Conservation (phyloP, 768 basidiomycete genomes). For the Trametes villosa region DNA sequence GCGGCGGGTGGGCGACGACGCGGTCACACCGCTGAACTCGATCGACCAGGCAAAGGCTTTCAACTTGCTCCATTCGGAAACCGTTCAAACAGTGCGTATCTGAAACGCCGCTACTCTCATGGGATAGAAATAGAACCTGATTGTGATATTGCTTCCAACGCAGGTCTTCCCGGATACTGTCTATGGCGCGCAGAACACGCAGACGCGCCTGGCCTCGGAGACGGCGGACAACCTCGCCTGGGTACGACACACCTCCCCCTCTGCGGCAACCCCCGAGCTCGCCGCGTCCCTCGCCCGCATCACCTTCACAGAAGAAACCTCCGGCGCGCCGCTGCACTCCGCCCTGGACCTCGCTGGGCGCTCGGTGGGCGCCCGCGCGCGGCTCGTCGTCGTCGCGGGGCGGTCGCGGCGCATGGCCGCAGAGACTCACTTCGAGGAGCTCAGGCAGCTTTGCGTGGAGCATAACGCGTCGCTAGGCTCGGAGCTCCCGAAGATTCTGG, state of each 20-base stretch:
- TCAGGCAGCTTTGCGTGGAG: slow-evolving; percentile 51
- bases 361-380: slow-evolving; percentile 23
- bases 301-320: slow-evolving; percentile 55
- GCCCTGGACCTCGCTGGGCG: slow-evolving; percentile 49
- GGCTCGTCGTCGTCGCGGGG: slow-evolving; percentile 63
- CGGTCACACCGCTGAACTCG: slow-evolving; percentile 35
- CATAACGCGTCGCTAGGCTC: slow-evolving; percentile 48
- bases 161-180: slow-evolving; percentile 66
- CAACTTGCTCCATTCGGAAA: slow-evolving; percentile 15
- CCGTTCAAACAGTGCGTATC: slow-evolving; percentile 38
- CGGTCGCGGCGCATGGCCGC: slow-evolving; percentile 73
- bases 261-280: slow-evolving; percentile 27
- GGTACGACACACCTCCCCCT: slow-evolving; percentile 57
- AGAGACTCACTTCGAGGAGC: slow-evolving; percentile 62
- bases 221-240: slow-evolving; percentile 84
- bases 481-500: slow-evolving; percentile 71
- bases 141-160: slow-evolving; percentile 32
- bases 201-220: slow-evolving; percentile 71
- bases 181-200: slow-evolving; percentile 66
- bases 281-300: slow-evolving; percentile 62
- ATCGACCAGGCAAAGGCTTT: slow-evolving; percentile 34
- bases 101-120: background rate
- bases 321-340: slow-evolving; percentile 59
- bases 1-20: slow-evolving; percentile 44
- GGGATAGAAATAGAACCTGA: slow-evolving; percentile 5